Conservation (phyloP, 345 rosid genomes). For the Balakata baccata region DNA sequence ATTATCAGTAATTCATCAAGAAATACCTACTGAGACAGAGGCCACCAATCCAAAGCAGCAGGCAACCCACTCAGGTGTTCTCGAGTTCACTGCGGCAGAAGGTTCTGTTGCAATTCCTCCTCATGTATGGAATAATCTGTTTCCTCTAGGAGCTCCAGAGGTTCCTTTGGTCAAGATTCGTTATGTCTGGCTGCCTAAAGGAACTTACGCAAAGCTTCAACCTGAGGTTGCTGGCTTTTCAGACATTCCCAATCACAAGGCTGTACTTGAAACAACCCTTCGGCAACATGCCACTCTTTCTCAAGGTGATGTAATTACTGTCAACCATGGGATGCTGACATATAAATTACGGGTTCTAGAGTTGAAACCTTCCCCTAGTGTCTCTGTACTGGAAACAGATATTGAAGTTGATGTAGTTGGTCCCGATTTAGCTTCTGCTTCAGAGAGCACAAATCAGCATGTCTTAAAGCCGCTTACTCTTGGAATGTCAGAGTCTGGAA, state of each 20-base stretch:
- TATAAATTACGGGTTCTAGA: conserved; percentile 74
- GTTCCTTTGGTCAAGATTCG: conserved; percentile 62
- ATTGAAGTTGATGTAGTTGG: conserved; percentile 87
- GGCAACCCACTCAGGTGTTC: conserved; percentile 80
- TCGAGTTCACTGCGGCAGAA: conserved; percentile 92
- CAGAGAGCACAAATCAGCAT: conserved; percentile 49
- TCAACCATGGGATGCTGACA: conserved; percentile 66
- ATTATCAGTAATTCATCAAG: conserved; percentile 57
- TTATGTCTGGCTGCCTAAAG: conserved; percentile 72
- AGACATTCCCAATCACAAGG: conserved; percentile 92
- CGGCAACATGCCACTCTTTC: conserved; percentile 96
- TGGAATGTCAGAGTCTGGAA: conserved; percentile 61
- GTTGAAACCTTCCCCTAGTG: conserved; percentile 76
- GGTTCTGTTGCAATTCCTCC: conserved; percentile 79
- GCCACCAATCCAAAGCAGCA: conserved; percentile 20
- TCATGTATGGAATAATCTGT: conserved; percentile 81
- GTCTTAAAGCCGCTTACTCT: conserved; percentile 56
- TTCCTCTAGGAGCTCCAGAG: conserved; percentile 33
- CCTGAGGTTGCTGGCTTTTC: conserved; percentile 79
- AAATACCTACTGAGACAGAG: conserved; percentile 18
- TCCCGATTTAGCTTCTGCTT: conserved; percentile 44
- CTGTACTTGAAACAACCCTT: conserved; percentile 87
- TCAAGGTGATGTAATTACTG: conserved; percentile 57
- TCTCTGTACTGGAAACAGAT: conserved; percentile 93
- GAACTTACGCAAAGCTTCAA: conserved; percentile 87